Base-by-base conservation (phyloP, 345 rosid genomes). In the Sonneratia caseolaris region DNA sequence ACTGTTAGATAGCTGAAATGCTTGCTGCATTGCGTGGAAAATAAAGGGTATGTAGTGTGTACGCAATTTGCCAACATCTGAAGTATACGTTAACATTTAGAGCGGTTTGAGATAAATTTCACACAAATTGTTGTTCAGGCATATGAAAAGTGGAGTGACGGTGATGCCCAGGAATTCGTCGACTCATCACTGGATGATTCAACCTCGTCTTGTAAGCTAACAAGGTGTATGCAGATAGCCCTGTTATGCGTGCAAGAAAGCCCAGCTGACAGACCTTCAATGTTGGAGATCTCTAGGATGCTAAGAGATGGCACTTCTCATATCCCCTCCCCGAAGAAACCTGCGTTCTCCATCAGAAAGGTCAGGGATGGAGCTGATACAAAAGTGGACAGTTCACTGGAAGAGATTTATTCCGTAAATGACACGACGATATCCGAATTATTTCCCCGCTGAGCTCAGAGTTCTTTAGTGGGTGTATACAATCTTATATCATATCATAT, bases 201-300 rank as follows among this genome's bases (percentile, higher is more conserved):
- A 35, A 21, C 64, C 3, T 78, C 81, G 0, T 3, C 66, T 0
- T 69, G 75, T 47, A 78, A 78, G 68, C 37, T 80, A 5, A 19
- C 53, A 56, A 80, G 45, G 19, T 80, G 83, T 56, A 19, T 82
- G 75, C 83, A 80, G 21, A 64, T 82, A 18, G 83, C 76, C 9
- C 66, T 82, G 24, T 37, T 82, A 21, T 80, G 86, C 24, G 83
- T 82, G 3, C 80, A 78, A 37, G 80, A 76, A 68, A 40, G 70
- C 32, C 75, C 83, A 3, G 37, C 11, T 10, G 81, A 78, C 21
- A 76, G 81, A 10, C 83, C 83, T 3, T 64, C 83, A 18, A 78
- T 78, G 81, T 35, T 80, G 70, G 77, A 80, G 66, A 77, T 80
- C 27, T 78, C 15, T 42, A 71, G 66, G 0, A 76, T 74, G 79